Base-by-base conservation (phyloP, 2,329 filamentous ascomycete species). In the Neofusicoccum umdonicola region DNA sequence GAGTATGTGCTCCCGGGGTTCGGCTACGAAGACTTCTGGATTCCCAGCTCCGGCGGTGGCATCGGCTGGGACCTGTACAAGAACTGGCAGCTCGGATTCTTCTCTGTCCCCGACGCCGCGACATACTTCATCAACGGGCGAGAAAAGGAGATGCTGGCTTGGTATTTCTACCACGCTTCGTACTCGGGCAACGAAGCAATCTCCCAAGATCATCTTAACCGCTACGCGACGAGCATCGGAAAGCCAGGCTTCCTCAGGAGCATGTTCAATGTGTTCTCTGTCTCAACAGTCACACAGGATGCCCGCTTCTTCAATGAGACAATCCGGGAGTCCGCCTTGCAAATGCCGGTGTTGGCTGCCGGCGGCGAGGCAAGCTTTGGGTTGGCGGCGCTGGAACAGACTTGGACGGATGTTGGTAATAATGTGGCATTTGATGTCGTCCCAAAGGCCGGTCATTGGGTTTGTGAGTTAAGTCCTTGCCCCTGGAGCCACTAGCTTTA, bases 81-180 rank as follows among this genome's bases (percentile, higher is more conserved):
- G 37, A 70, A 71, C 63, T 71, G 68, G 72, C 71, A 71, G 45
- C 67, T 71, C 1, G 79, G 79, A 0, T 81, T 83, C 70, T 83
- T 84, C 69, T 73, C 76, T 31, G 77, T 83, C 8, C 75, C 81
- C 0, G 82, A 83, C 27, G 71, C 80, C 2, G 81, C 82, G 0
- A 76, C 81, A 62, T 83, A 79, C 64, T 78, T 83, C 64, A 79
- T 83, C 65, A 68, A 68, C 0, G 80, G 78, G 0, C 73, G 74
- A 1, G 81, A 82, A 67, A 77, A 71, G 65, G 71, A 80, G 65
- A 77, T 82, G 66, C 68, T 82, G 0, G 67, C 74, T 15, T 82
- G 80, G 81, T 83, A 82, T 57, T 82, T 82, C 64, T 82, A 72
- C 64, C 80, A 83, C 39, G 72, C 72, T 0, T 77, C 74, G 17